Base-by-base conservation (phyloP, 106 monocot genomes). In the Cymbidium sinense region DNA sequence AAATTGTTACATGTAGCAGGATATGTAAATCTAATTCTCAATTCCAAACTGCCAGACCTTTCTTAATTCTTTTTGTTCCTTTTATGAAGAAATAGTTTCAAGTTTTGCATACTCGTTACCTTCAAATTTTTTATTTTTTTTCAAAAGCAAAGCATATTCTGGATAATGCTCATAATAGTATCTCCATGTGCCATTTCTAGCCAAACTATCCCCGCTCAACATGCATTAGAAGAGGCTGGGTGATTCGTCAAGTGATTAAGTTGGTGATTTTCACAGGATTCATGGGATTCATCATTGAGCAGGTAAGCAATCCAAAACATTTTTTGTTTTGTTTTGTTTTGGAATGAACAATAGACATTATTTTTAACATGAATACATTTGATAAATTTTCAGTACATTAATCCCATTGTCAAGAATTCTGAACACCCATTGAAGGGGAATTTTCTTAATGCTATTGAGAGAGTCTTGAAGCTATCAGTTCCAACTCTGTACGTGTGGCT, bases 351-450 rank as follows among this genome's bases (percentile, higher is more conserved):
- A 7, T 71, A 20, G 34, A 36, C 36, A 36, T 37, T 37, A 25
- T 71, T 20, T 20, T 71, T 21, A 39, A 39, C 7, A 71, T 9
- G 20, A 37, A 39, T 39, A 20, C 67, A 19, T 86, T 39, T 37
- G 81, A 82, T 61, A 82, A 81, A 55, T 82, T 86, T 90, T 80
- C 94, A 94, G 98, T 98, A 98, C 71, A 98, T 98, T 44, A 98
- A 98, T 69, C 94, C 98, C 44, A 98, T 98, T 76, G 98, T 98
- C 43, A 85, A 98, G 82, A 98, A 98, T 86, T 98, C 98, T 50
- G 86, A 94, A 83, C 94, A 98, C 61, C 98, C 94, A 11, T 50
- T 98, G 79, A 89, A 98, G 83, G 98, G 94, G 37, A 85, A 94
- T 81, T 84, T 98, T 76, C 85, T 98, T 77, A 77, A 90, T 80